phyloP scores from a whole-genome alignment of 1,284 basidiomycete genomes.

The Irpex sp. region DNA sequence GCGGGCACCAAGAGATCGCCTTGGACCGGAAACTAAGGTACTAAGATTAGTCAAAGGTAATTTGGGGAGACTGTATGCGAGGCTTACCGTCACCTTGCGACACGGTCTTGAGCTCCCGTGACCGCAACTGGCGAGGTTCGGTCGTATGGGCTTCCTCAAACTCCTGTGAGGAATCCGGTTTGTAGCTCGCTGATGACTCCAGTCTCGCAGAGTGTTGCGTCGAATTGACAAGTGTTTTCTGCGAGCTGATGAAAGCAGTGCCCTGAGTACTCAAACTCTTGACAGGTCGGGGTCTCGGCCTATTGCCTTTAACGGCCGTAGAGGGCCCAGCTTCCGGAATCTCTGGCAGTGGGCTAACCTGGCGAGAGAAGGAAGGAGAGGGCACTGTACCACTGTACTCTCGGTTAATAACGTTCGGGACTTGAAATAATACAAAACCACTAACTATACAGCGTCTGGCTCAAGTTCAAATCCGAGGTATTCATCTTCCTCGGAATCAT shows the following conservation, averaged over 20 bases:
- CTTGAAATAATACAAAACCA: too few relatives aligned
- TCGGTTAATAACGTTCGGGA: too few relatives aligned
- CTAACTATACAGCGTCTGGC: neutral
- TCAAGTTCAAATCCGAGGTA: too few relatives aligned
- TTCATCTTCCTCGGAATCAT: too few relatives aligned
- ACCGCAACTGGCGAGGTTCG: neutral
- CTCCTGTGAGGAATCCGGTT: neutral
- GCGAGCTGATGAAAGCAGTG: neutral
- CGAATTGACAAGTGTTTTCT: neutral
- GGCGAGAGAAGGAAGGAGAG: neutral
- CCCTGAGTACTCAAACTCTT: neutral
- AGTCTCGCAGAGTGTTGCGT: neutral
- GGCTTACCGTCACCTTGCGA: too few relatives aligned
- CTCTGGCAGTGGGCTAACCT: too few relatives aligned
- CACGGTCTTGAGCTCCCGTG: neutral
- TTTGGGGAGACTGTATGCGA: too few relatives aligned
- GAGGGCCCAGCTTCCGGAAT: neutral
- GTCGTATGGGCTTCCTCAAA: neutral
- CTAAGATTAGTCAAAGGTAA: too few relatives aligned
- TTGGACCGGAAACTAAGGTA: too few relatives aligned
- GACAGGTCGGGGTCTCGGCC: neutral
- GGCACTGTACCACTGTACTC: neutral
- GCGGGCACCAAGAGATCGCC: too few relatives aligned
- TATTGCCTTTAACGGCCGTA: neutral
- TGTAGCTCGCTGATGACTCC: neutral